Base-by-base conservation (phyloP, 1,284 basidiomycete genomes). In the Moesziomyces sp. region DNA sequence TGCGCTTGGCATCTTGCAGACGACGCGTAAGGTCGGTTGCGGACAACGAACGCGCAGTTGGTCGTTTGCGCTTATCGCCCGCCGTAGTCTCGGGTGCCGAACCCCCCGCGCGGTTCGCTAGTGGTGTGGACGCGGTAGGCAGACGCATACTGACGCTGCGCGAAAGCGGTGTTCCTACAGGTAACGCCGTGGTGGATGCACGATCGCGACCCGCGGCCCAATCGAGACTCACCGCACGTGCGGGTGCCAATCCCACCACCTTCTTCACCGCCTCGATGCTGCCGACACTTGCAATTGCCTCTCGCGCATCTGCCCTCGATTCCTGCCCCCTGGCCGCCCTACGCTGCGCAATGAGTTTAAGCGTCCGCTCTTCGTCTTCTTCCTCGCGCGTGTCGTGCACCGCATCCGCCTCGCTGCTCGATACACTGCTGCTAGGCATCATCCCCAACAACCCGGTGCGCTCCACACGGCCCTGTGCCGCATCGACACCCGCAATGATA, bases 331-430 rank as follows among this genome's bases (percentile, higher is more conserved):
- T 74, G 44, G 67, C 73, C 16, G 70, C 74, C n/a, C 79, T 74
- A 24, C 77, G 71, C 46, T 77, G 71, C 18, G 81, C 81, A 19
- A 81, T 71, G 30, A 74, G 57, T 19, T 79, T 76, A 43, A 83
- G 67, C 45, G 81, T 83, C 21, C 62, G 67, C 61, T 83, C 81
- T 50, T 83, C 81, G 51, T 83, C 81, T 53, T 83, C 80, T 44
- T 79, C 78, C 30, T 65, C 68, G 21, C 62, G 51, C 16, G 67
- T 51, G 14, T 51, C 58, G 13, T 52, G 46, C 8, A 47, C 16
- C 1, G 55, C 56, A 34, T 74, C 75, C 18, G 58, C 72, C 18
- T 72, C 71, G 50, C 64, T 78, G 55, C 75, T 78, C 13, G 69
- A 66, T 1, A 58, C 72, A 48, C 76, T 79, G 57, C 76, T 78